These are phyloP conservation scores for Tulasnella sp. DNA, from an alignment of 768 basidiomycete species.

Conservation along the genomic window DNA sequence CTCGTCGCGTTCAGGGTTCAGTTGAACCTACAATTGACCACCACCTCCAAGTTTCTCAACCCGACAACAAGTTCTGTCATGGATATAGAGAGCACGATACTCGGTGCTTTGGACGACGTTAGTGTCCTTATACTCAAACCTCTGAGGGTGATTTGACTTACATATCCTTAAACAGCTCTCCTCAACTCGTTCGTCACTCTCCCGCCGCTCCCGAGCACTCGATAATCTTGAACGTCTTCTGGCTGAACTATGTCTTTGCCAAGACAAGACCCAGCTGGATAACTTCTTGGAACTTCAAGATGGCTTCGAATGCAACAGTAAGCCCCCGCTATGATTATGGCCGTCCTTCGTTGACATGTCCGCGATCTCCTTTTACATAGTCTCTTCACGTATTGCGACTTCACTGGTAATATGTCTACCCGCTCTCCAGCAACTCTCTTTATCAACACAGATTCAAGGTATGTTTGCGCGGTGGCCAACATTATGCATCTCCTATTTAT, in stretches of 20 bases:
- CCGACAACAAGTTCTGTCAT: not conserved
- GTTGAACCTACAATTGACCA: not conserved
- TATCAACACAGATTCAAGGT: slow-evolving; percentile 11
- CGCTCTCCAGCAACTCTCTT: slow-evolving; percentile 32
- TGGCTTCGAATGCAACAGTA: slow-evolving; percentile 76
- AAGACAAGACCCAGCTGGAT: slow-evolving; percentile 32
- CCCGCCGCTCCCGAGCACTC: slow-evolving; percentile 46
- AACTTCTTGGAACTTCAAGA: slow-evolving; percentile 59
- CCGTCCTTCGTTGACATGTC: not conserved
- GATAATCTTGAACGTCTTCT: slow-evolving; percentile 33
- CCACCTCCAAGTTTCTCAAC: not conserved
- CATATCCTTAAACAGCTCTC: slow-evolving; percentile 38
- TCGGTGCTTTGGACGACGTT: slow-evolving; percentile 62
- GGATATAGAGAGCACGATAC: slow-evolving; percentile 5
- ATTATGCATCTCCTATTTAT: not conserved
- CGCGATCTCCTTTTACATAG: slow-evolving; percentile 30
- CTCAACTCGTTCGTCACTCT: slow-evolving; percentile 47
- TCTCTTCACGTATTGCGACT: slow-evolving; percentile 51
- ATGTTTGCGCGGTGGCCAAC: not conserved
- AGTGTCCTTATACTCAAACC: slow-evolving; percentile 21
- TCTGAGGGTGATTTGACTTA: not conserved
- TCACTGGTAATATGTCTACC: slow-evolving; percentile 41
- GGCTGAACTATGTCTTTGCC: slow-evolving; percentile 39
- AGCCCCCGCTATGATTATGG: slow-evolving; percentile 23
- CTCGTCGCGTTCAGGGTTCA: not conserved